A percentile compares a stretch with the other conserved stretches of the same genome.
Evolutionary conservation across 2,329 filamentous ascomycete genomes (phyloP).

Genomic region (Xylaria sp.): DNA sequence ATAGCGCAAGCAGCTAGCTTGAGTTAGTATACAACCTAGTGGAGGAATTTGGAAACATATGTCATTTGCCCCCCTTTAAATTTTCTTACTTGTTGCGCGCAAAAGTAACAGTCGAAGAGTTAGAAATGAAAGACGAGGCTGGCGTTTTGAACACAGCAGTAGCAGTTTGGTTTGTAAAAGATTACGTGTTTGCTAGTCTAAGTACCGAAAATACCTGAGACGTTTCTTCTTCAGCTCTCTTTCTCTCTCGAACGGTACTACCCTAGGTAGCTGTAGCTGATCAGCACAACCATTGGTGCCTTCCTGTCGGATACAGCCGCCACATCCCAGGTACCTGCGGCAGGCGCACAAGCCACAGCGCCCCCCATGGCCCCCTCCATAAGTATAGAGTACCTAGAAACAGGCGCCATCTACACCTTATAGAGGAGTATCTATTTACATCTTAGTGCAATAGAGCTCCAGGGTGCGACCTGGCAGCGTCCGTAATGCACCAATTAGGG

Average conservation of each 20-base stretch:
- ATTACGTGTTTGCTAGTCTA: not conserved
- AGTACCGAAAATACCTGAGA: slow-evolving; percentile 21
- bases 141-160: not conserved
- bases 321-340: slow-evolving; percentile 4
- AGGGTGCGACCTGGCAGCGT: slow-evolving; percentile 2
- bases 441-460: not conserved
- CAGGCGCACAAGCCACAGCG: slow-evolving; percentile 21
- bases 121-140: not conserved
- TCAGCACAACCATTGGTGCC: not conserved
- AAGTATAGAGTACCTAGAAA: too few relatives aligned
- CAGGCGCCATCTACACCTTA: too few relatives aligned
- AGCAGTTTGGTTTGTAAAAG: not conserved
- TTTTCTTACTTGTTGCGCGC: not conserved
- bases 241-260: not conserved
- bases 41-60: too few relatives aligned
- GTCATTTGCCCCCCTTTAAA: too few relatives aligned
- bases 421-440: too few relatives aligned
- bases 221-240: slow-evolving; percentile 5
- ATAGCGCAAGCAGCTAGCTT: too few relatives aligned
- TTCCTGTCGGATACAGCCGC: slow-evolving; percentile 5
- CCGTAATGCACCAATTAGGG: not conserved
- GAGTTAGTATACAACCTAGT: too few relatives aligned
- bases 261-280: not conserved
- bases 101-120: not conserved
- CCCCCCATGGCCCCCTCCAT: slow-evolving; percentile 2